phyloP scores from a whole-genome alignment of 345 rosid genomes.

The Jatropha curcas region DNA sequence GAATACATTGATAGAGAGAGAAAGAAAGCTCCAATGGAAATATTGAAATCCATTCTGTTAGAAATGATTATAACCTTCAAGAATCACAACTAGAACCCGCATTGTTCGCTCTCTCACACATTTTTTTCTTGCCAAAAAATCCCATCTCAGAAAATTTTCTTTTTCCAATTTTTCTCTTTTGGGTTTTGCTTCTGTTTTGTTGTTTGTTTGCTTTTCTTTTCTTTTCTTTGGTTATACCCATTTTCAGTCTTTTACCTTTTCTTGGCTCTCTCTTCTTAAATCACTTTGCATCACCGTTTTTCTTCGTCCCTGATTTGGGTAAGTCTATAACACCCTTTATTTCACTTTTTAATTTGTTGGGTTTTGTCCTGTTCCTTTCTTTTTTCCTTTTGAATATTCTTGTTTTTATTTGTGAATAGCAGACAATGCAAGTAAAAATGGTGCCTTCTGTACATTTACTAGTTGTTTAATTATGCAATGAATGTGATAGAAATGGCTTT shows the following conservation, averaged over 20 bases:
- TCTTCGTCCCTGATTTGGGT: slow-evolving; percentile 22
- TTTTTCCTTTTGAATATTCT: neutral
- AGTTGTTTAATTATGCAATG: neutral
- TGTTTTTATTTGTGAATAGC: neutral
- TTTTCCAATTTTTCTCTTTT: slow-evolving; percentile 12
- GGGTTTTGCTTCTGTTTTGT: neutral
- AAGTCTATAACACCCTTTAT: slow-evolving; percentile 7
- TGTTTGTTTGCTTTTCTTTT: slow-evolving; percentile 11
- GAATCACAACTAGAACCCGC: neutral
- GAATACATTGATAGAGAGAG: neutral
- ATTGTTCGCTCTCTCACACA: slow-evolving; percentile 14
- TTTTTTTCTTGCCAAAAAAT: neutral
- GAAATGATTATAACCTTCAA: neutral
- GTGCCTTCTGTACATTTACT: neutral
- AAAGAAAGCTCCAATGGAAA: neutral
- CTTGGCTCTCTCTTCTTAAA: neutral
- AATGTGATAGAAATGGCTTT: neutral
- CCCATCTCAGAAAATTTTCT: neutral
- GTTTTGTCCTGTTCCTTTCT: slow-evolving; percentile 8
- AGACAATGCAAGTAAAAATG: neutral
- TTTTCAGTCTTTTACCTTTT: slow-evolving; percentile 13
- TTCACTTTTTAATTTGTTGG: neutral
- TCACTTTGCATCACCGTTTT: neutral
- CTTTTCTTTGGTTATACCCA: neutral
- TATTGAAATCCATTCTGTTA: slow-evolving; percentile 1